Evolutionary conservation across 108 stramenopile genomes (phyloP).

Genomic region (Conticribra guillardii): DNA sequence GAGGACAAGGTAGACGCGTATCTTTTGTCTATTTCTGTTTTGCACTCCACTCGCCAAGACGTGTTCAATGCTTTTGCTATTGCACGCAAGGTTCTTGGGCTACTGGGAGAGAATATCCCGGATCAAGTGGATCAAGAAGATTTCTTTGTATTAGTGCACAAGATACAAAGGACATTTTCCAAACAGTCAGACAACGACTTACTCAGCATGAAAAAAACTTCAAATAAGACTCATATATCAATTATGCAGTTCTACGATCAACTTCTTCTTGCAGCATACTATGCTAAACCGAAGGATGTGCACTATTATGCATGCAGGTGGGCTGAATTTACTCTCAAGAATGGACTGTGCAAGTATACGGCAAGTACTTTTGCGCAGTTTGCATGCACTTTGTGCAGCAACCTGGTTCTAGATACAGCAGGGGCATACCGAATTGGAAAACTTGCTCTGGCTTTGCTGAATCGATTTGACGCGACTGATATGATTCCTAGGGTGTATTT

Average conservation of each 20-base stretch:
- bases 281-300: background rate
- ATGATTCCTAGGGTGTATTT: background rate
- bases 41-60: background rate
- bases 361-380: background rate
- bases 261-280: background rate
- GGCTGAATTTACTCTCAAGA: background rate
- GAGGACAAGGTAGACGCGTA: conserved; percentile 27
- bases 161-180: background rate
- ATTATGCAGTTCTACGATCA: background rate
- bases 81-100: background rate
- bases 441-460: background rate
- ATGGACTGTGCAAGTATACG: background rate
- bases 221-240: background rate
- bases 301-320: background rate
- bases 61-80: background rate
- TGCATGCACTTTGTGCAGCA: background rate
- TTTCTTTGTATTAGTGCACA: background rate
- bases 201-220: background rate
- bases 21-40: background rate
- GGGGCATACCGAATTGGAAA: background rate
- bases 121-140: background rate
- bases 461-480: background rate
- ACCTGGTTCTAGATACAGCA: background rate
- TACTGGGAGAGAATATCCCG: conserved; percentile 7
- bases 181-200: conserved; percentile 1